phyloP scores from a whole-genome alignment of 306 rosid species.

The Cucumis sativus region DNA sequence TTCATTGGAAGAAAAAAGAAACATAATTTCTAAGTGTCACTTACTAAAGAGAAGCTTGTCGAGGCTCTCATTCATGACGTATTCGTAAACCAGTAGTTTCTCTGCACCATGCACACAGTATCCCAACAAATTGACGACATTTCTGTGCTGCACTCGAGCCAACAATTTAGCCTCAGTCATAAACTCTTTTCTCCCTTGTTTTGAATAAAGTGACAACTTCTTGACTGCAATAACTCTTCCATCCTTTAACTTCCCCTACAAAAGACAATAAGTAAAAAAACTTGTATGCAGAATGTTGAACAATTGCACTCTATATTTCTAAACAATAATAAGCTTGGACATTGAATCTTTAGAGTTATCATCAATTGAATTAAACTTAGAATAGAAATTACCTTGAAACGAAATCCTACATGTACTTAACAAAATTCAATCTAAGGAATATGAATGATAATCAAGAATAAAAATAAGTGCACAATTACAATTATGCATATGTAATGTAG shows the following conservation, averaged over 20 bases:
- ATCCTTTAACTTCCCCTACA: conserved; percentile 68
- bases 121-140: conserved; percentile 83
- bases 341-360: background rate
- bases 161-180: conserved; percentile 76
- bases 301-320: background rate
- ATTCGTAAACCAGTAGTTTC: conserved; percentile 87
- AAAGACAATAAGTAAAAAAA: background rate
- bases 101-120: conserved; percentile 67
- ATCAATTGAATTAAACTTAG: background rate
- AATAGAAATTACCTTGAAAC: background rate
- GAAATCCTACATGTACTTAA: background rate
- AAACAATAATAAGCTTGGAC: background rate
- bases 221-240: conserved; percentile 91
- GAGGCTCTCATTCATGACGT: conserved; percentile 68
- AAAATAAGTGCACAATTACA: background rate
- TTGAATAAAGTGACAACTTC: conserved; percentile 65
- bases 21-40: conserved; percentile 11
- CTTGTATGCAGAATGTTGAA: background rate
- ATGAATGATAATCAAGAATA: background rate
- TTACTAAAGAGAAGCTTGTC: conserved; percentile 93
- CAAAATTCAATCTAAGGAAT: background rate
- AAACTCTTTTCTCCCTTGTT: conserved; percentile 81
- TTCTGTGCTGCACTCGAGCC: conserved; percentile 89
- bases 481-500: background rate
- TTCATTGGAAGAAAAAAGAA: background rate